A percentile compares a stretch with the other conserved stretches of the same genome.
Evolutionary conservation across 768 basidiomycete genomes (phyloP).

Genomic region (Harrya chromipes): DNA sequence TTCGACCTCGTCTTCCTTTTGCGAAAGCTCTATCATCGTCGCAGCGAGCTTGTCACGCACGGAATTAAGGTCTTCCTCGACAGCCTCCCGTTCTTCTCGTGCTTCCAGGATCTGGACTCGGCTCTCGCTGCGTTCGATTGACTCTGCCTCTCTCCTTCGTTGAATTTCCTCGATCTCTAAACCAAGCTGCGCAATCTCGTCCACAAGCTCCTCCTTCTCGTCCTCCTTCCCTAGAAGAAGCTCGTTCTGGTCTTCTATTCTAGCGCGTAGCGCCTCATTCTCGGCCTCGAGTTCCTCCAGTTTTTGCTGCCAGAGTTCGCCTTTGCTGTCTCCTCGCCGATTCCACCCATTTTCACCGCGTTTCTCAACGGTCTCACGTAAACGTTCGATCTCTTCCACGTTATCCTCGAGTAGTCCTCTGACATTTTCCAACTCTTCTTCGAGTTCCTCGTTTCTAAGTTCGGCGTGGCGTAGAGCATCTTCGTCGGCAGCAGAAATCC

Average conservation of each 20-base stretch:
- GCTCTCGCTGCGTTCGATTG: slow-evolving; percentile 68
- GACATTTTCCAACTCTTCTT: slow-evolving; percentile 70
- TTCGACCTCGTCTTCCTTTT: slow-evolving; percentile 85
- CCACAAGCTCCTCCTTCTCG: slow-evolving; percentile 67
- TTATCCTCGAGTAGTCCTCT: slow-evolving; percentile 75
- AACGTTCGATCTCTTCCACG: slow-evolving; percentile 74
- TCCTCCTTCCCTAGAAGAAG: slow-evolving; percentile 58
- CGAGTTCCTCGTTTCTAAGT: slow-evolving; percentile 61
- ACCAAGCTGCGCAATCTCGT: slow-evolving; percentile 60
- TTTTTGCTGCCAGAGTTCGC: slow-evolving; percentile 45
- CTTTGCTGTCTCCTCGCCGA: slow-evolving; percentile 38
- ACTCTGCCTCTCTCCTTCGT: slow-evolving; percentile 58
- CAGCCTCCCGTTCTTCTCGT: slow-evolving; percentile 68
- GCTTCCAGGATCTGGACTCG: slow-evolving; percentile 69
- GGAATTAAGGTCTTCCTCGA: slow-evolving; percentile 76
- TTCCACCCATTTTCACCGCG: slow-evolving; percentile 43
- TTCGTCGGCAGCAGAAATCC: slow-evolving; percentile 41
- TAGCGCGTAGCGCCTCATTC: slow-evolving; percentile 57
- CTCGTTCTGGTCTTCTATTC: slow-evolving; percentile 57
- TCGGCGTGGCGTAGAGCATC: slow-evolving; percentile 54
- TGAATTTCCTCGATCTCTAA: slow-evolving; percentile 67
- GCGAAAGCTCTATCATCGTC: slow-evolving; percentile 76
- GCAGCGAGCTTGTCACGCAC: slow-evolving; percentile 77
- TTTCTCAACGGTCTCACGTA: slow-evolving; percentile 66
- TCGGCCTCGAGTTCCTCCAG: slow-evolving; percentile 59